These are phyloP conservation scores for Oryza officinalis DNA, from an alignment of 176 grass and related monocot genomes.

Conservation along the genomic window DNA sequence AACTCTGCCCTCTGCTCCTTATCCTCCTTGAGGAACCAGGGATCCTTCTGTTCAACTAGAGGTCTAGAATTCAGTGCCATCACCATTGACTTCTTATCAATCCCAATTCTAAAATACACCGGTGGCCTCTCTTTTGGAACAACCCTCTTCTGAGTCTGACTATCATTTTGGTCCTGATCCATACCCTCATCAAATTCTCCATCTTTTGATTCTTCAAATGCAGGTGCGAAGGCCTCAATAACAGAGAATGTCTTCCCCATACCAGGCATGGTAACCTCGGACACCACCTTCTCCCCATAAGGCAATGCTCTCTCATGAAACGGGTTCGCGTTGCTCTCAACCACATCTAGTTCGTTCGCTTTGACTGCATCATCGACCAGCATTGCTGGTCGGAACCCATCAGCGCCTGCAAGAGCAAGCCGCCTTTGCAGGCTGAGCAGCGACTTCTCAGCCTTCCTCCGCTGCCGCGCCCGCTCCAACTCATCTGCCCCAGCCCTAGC, in stretches of 20 bases:
- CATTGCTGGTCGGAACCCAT: slow-evolving; percentile 23
- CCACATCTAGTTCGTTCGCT: slow-evolving; percentile 45
- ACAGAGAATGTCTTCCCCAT: slow-evolving; percentile 34
- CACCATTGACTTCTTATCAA: slow-evolving; percentile 48
- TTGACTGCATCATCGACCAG: slow-evolving; percentile 32
- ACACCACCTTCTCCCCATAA: slow-evolving; percentile 41
- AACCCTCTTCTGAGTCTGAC: slow-evolving; percentile 32
- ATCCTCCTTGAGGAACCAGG: slow-evolving; percentile 46
- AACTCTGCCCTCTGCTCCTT: slow-evolving; percentile 62
- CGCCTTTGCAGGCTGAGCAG: slow-evolving; percentile 48
- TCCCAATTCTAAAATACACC: slow-evolving; percentile 54
- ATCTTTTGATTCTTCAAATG: slow-evolving; percentile 41
- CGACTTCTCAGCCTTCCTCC: slow-evolving; percentile 61
- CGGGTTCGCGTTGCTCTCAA: slow-evolving; percentile 39
- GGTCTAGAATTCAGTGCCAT: slow-evolving; percentile 32
- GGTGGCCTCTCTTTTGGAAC: slow-evolving; percentile 46
- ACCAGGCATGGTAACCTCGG: slow-evolving; percentile 33
- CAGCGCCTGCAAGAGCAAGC: slow-evolving; percentile 26
- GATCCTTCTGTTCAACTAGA: slow-evolving; percentile 18
- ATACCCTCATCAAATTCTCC: slow-evolving; percentile 25
- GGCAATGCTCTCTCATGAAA: slow-evolving; percentile 43
- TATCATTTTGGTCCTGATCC: neutral
- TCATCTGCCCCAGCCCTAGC: slow-evolving; percentile 32
- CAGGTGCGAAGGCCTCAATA: slow-evolving; percentile 55
- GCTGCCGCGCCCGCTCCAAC: slow-evolving; percentile 39